Evolutionary conservation across 441 rosid species (phyloP), one percentile per base, ranked within the genome.

Genomic region (Croton laevigatus): DNA sequence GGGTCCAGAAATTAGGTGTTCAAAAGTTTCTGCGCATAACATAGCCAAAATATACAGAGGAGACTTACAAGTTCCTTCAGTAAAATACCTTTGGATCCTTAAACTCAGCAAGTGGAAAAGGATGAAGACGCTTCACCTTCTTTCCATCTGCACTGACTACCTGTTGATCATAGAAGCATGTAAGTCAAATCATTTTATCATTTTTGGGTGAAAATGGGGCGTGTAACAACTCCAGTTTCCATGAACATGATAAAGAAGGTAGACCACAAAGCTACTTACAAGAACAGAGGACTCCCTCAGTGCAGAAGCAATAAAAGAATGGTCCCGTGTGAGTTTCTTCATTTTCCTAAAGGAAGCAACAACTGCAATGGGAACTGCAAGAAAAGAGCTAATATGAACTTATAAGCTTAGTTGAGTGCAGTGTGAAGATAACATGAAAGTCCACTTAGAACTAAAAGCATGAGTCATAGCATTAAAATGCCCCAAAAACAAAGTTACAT

Each of bases 211-310:
- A 34, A 73, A 36, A 44, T 37, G 9, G 6, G 53, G 58, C 22
- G 42, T 44, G 48, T 59, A 5, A 59, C 8, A 62, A 48, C 27
- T 42, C 20, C 58, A 73, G 17, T 59, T 34, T 53, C 58, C 23
- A 23, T 53, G 20, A 13, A 5, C 58, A 74, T 58, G 32, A 49
- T 19, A 75, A 3, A 53, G 23, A 13, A 48, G 16, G 32, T 5
- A 42, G 13, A 59, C 46, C 55, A 62, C 49, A 40, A 54, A 72
- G 75, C 89, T 81, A 27, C 87, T 83, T 61, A 94, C 97, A 76
- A 91, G 87, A 71, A 85, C 71, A 48, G 96, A 81, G 10, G 97
- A 91, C 73, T 91, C 98, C 83, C 76, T 85, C 27, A 91, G 89
- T n/a, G 97, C 91, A 66, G 81, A 78, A 46, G 71, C 84, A 65